Evolutionary conservation across 148 eudicot species (phyloP), one percentile per base, ranked within the genome.

Genomic region (Nepenthes mirabilis): DNA sequence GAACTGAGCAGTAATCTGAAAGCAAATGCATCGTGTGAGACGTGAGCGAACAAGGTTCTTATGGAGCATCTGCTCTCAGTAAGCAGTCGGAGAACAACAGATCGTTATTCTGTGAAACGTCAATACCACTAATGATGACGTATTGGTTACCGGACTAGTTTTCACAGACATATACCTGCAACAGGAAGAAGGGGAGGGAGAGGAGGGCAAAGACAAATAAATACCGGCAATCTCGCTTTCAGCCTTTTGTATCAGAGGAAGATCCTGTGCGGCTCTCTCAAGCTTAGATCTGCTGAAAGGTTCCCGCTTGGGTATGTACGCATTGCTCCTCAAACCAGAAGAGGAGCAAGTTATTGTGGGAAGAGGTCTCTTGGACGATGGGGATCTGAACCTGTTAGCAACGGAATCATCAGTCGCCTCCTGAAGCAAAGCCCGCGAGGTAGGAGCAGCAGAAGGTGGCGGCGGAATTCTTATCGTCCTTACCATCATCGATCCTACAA

Each of bases 1-100:
- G 87, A 3, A 70, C 72, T n/a, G 85, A 75, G 67, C 95, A 84
- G 57, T 90, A 90, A 67, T 90, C 97, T 87, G 65, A 59, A 49
- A 40, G 45, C 6, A 23, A 23, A 23, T 23, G 23, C 23, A 23
- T 23, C 23, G 23, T 23, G 23, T 23, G 23, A 23, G 23, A 23
- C 23, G 23, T 23, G 45, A 40, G 8, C 45, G 8, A 40, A 4
- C 45, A 40, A 40, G 45, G 45, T 40, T 40, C 6, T 40, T 40
- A 40, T 40, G 45, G 45, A 40, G 6, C 23, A 23, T 23, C 23
- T 23, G 23, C 23, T 23, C 23, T 23, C 23, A 23, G 23, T 23
- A 23, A 23, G 23, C 23, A 23, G 23, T 23, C 23, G 23, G 23
- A 23, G 23, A 23, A 23, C 23, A 23, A 23, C 23, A 23, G 23